Base-by-base conservation (phyloP, 306 rosid genomes). In the Vicia sativa region DNA sequence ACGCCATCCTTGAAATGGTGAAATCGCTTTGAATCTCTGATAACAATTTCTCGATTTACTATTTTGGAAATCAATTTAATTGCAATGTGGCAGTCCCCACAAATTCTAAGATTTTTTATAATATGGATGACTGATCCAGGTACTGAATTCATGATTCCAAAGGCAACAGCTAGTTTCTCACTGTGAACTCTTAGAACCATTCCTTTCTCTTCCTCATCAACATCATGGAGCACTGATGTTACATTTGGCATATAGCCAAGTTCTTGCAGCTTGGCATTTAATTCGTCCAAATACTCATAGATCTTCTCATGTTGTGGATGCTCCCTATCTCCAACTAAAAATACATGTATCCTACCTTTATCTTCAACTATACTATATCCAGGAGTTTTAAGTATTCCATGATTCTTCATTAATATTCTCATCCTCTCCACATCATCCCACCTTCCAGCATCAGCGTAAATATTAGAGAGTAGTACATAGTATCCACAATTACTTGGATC, bases 91-190 rank as follows among this genome's bases (percentile, higher is more conserved):
- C 96, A 87, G 59, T 90, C 91, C 7, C 89, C 81, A 38, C 96
- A 87, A 28, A 90, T 83, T 69, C 96, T 81, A 61, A 84, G 91
- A 70, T 87, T 90, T 80, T 87, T 90, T 52, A 86, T 80, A 43
- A 87, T 69, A 52, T 85, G 89, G 62, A 90, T 80, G 48, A 80
- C 81, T 61, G 87, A 68, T 26, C 90, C 85, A 45, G 87, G 84
- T 60, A 57, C 85, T 60, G 95, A 82, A 81, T 83, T 82, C 82
- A 87, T 74, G 68, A 85, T 74, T 77, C 88, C 95, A 58, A 80
- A 90, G 77, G 88, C 85, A 70, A 90, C 90, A 7, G 91, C 96
- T 35, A 87, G 85, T 78, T 85, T 90, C 84, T 90, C 96, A 75
- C 96, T 87, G 53, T 87, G 96, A 80, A 90, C 92, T 79, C 93